Evolutionary conservation across 805 yeast species (phyloP), one percentile per base, ranked within the genome.

Genomic region (Danielozyma ontarioensis): DNA sequence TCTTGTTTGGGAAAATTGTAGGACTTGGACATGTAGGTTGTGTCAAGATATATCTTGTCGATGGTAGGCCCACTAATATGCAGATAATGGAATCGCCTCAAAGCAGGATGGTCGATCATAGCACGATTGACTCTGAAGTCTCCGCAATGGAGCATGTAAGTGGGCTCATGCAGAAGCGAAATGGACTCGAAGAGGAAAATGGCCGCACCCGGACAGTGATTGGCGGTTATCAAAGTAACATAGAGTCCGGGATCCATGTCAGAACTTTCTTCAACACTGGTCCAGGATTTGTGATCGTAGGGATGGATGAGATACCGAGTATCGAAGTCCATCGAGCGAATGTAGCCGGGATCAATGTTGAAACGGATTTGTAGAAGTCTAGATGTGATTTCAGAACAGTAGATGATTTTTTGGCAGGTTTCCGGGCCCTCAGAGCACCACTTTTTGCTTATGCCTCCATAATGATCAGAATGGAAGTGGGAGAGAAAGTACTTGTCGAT

Each of bases 191-290:
- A 83, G 10, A 88, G 57, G 39, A 89, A 83, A 0, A 93, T 73
- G 0, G 77, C 86, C 3, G 97, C 86, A 2, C 98, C 98, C 1
- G 98, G 98, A 57, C 98, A 93, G 58, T 93, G 98, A 46, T 93
- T 90, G 0, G 97, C 98, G 45, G 85, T 88, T 4, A 82, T 57
- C 10, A 80, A 64, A 0, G 78, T 72, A 0, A 87, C 88, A 23
- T 65, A 66, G 0, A 67, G 44, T 1, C 68, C 69, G 1, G 68
- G 60, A 1, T 30, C 29, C n/a, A 18, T 35, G 7, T 28, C 41
- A 1, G 25, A 28, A 6, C 39, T 28, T 13, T 40, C 38, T 13
- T 27, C 27, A 3, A 51, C 58, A 7, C 53, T 56, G 17, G 45
- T 6, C 32, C 35, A 2, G 36, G 35, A 7, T 38, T 33, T 1